A percentile compares a stretch with the other conserved stretches of the same genome.
These are phyloP conservation scores for Micractinium sp. DNA, from an alignment of 139 green algal species.

Conservation along the genomic window DNA sequence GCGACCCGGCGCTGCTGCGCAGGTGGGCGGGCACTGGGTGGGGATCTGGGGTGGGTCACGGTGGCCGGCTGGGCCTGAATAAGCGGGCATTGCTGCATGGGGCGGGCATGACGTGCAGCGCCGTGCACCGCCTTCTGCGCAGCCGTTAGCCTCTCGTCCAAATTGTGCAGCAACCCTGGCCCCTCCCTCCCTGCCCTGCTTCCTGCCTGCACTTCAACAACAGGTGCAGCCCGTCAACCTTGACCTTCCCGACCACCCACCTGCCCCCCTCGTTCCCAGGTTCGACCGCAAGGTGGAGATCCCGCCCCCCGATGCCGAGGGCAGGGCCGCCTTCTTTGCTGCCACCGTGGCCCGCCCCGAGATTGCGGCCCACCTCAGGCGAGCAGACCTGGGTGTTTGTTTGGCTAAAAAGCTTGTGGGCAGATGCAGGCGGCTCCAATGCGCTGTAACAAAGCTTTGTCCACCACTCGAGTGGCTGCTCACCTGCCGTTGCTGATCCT, in stretches of 20 bases:
- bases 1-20: constrained; percentile 65
- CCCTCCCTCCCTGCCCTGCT: neutral
- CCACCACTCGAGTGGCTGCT: neutral
- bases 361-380: constrained; percentile 15
- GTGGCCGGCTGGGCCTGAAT: too few species aligned
- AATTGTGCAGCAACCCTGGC: neutral
- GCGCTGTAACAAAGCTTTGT: neutral
- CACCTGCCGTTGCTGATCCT: neutral
- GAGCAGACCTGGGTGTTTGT: too few species aligned
- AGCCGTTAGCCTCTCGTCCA: neutral
- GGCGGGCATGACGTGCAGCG: neutral
- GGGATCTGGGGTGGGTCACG: neutral
- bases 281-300: constrained; percentile 66
- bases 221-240: neutral
- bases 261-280: neutral
- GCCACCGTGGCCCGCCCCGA: neutral
- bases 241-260: neutral
- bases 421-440: too few species aligned
- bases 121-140: neutral
- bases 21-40: neutral
- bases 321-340: constrained; percentile 51
- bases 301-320: constrained; percentile 51
- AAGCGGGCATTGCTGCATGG: neutral
- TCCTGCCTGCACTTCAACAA: neutral
- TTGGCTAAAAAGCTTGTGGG: neutral